Conservation (phyloP, 2,329 filamentous ascomycete species). For the Botrytis elliptica region DNA sequence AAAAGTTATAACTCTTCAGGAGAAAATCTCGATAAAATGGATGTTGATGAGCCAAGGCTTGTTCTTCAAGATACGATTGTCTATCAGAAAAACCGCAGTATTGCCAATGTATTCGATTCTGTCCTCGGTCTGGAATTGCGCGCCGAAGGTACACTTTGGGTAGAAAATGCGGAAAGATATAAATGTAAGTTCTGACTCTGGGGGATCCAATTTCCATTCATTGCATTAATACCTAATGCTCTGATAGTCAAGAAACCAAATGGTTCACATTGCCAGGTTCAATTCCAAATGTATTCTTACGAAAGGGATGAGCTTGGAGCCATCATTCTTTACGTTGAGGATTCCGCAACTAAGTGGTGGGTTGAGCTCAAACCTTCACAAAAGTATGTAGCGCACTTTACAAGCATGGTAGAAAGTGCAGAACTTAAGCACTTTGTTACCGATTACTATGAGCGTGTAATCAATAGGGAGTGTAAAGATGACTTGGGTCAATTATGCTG, state of each 20-base stretch:
- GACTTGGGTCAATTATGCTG: constrained; percentile 9
- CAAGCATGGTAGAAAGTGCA: constrained; percentile 15
- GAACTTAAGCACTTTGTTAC: constrained; percentile 21
- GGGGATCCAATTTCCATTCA: neutral
- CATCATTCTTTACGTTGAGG: constrained; percentile 17
- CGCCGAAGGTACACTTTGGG: constrained; percentile 17
- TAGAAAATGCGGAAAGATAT: constrained; percentile 16
- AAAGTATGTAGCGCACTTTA: constrained; percentile 14
- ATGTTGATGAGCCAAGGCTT: constrained; percentile 12
- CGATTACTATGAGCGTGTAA: constrained; percentile 19
- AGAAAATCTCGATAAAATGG: neutral
- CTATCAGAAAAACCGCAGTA: neutral
- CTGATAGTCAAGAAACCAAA: constrained; percentile 17
- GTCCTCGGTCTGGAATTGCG: neutral
- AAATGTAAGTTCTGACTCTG: constrained; percentile 10
- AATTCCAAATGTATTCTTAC: constrained; percentile 16
- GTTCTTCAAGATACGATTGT: constrained; percentile 17
- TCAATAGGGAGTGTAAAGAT: constrained; percentile 1
- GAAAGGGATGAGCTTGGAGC: constrained; percentile 17
- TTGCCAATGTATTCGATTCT: constrained; percentile 14
- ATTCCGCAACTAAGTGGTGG: constrained; percentile 9
- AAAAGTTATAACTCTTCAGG: neutral
- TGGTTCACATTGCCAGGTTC: constrained; percentile 12
- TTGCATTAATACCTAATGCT: neutral
- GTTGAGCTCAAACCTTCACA: constrained; percentile 18